Base-by-base conservation (phyloP, 2,329 filamentous ascomycete genomes). In the Epichloe scottii region DNA sequence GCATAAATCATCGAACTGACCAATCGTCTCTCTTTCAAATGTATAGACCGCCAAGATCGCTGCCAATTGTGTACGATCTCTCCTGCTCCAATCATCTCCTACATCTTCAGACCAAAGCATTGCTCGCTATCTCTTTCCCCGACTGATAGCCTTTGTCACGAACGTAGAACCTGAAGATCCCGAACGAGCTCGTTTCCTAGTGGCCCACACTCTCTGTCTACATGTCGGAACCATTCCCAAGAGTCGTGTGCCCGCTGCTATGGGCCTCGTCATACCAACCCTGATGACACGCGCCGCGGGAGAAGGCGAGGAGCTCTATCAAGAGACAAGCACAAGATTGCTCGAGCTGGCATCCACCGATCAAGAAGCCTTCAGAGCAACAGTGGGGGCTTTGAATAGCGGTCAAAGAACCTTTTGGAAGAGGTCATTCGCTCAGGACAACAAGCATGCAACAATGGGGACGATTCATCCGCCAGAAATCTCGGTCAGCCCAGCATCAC, bases 61-160 rank as follows among this genome's bases (percentile, higher is more conserved):
- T 1, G 86, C 89, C 54, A 89, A 89, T 62, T 98, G 93, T 67
- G 81, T 91, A 57, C 82, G 90, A 51, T 93, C 89, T 7, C 77
- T 97, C 7, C 75, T 97, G 33, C 71, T 95, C 3, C 73, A 85
- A 59, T 69, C 78, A 49, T 71, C 78, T 48, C 71, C 81, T 56
- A 77, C 83, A 53, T 57, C 75, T 1, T 82, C 86, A 19, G 84
- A 89, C 62, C 78, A 89, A 58, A 81, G 78, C 53, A 83, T 97
- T 48, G 79, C 84, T 2, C 78, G 87, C 48, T 83, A 85, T 57
- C 72, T 95, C 47, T 74, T 91, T 47, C 86, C 89, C 1, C 81
- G 83, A 17, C 73, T 95, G 19, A 71, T 97, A 46, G 71, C 77
- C 14, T 97, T 96, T 67, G 75, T 89, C 6, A 79, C 82, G 37